A percentile compares a stretch with the other conserved stretches of the same genome.
These are phyloP conservation scores for Suillus decipiens DNA, from an alignment of 768 basidiomycete genomes.

Conservation along the genomic window DNA sequence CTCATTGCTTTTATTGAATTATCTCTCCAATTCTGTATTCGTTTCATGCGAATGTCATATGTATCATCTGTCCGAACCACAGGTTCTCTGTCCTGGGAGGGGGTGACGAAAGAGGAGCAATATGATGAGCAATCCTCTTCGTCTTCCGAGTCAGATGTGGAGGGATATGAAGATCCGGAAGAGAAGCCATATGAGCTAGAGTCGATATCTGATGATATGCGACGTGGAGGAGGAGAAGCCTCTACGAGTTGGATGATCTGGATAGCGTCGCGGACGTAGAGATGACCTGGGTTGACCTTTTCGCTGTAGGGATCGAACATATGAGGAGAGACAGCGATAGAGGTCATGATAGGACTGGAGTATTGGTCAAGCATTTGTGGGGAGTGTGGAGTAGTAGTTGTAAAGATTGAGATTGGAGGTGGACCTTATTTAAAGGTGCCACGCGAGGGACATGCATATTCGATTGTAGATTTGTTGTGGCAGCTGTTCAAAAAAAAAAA, in stretches of 20 bases:
- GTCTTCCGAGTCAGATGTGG: constrained; percentile 34
- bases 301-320: constrained; percentile 31
- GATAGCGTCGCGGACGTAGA: constrained; percentile 45
- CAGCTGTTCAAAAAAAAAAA: constrained; percentile 25
- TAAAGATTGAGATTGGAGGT: constrained; percentile 19
- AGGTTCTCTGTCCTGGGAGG: constrained; percentile 25
- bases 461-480: constrained; percentile 19
- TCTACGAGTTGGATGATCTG: constrained; percentile 79
- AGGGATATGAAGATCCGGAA: constrained; percentile 37
- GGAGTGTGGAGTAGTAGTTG: constrained; percentile 24
- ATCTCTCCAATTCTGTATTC: constrained; percentile 74
- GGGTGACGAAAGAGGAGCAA: constrained; percentile 64
- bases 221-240: constrained; percentile 54
- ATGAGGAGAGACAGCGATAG: constrained; percentile 19
- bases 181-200: constrained; percentile 44
- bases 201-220: constrained; percentile 35
- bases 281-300: constrained; percentile 41
- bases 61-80: constrained; percentile 47
- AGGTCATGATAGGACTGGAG: constrained; percentile 24
- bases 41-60: constrained; percentile 56
- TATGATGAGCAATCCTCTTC: constrained; percentile 67
- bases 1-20: constrained; percentile 48
- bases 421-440: constrained; percentile 26
- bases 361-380: constrained; percentile 30
- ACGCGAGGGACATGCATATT: constrained; percentile 27